Conservation (phyloP, 257 asterid genomes). For the Phtheirospermum japonicum region DNA sequence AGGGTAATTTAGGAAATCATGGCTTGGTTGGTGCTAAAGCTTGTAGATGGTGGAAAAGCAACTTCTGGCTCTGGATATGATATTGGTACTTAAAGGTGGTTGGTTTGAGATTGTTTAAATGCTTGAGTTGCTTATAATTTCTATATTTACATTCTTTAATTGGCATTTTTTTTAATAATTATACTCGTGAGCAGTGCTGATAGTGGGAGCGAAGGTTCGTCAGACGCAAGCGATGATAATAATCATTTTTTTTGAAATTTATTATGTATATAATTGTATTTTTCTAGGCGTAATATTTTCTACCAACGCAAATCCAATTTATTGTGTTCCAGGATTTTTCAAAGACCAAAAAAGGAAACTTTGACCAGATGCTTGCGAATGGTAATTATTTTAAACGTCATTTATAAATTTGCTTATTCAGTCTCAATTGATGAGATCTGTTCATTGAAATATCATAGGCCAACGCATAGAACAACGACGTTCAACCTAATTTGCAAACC, state of each 20-base stretch:
- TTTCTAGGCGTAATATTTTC: neutral
- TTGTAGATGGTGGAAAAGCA: constrained; percentile 49
- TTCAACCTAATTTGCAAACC: constrained; percentile 36
- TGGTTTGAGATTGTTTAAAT: constrained; percentile 11
- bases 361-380: constrained; percentile 80
- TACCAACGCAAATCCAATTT: constrained; percentile 23
- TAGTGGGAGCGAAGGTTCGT: constrained; percentile 72
- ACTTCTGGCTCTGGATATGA: constrained; percentile 77
- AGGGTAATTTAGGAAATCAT: constrained; percentile 41
- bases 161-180: neutral
- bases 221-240: constrained; percentile 66
- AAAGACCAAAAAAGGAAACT: constrained; percentile 66
- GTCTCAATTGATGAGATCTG: constrained; percentile 16
- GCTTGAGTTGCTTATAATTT: neutral
- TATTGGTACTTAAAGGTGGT: constrained; percentile 63
- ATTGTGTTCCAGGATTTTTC: constrained; percentile 44
- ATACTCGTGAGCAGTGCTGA: constrained; percentile 50
- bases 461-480: constrained; percentile 46
- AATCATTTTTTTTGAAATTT: constrained; percentile 23
- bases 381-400: constrained; percentile 39
- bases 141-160: neutral
- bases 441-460: constrained; percentile 42
- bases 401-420: constrained; percentile 13
- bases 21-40: constrained; percentile 36
- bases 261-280: neutral